Percentiles rank a stretch among this genome's conserved stretches.
These are phyloP conservation scores for Picochlorum sp. DNA, from an alignment of 139 green algal genomes.

Conservation along the genomic window DNA sequence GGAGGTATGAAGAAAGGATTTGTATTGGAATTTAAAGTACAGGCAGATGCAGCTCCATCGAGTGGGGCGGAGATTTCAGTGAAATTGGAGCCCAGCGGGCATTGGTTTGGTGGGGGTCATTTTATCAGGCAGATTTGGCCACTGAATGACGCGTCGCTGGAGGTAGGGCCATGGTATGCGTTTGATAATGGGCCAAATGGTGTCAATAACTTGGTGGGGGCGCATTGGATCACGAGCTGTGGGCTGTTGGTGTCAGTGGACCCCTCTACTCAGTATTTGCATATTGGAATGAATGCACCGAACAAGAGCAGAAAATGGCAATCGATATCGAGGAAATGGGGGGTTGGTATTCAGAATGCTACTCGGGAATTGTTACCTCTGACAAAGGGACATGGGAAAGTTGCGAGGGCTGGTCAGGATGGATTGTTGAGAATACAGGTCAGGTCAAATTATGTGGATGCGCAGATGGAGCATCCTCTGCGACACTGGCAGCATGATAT, in stretches of 20 bases:
- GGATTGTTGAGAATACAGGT: constrained; percentile 48
- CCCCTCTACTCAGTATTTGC: constrained; percentile 49
- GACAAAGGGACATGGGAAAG: neutral
- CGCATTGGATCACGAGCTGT: constrained; percentile 48
- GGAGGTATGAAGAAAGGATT: constrained; percentile 5
- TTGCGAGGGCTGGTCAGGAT: constrained; percentile 23
- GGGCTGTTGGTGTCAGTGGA: constrained; percentile 50
- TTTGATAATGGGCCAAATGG: constrained; percentile 64
- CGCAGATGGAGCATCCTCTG: constrained; percentile 43
- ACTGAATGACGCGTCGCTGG: constrained; percentile 40
- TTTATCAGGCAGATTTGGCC: constrained; percentile 60
- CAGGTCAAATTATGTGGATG: constrained; percentile 18
- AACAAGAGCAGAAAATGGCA: neutral
- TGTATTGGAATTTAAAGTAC: constrained; percentile 5
- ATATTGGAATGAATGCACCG: constrained; percentile 56
- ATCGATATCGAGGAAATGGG: constrained; percentile 19
- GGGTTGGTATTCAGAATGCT: constrained; percentile 47
- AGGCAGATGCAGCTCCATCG: neutral
- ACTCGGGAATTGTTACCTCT: constrained; percentile 34
- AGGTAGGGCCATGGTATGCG: constrained; percentile 48
- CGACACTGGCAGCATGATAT: constrained; percentile 28
- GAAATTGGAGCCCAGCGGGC: constrained; percentile 32
- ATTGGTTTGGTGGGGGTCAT: constrained; percentile 56
- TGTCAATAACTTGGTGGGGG: constrained; percentile 43
- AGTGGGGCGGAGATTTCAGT: constrained; percentile 37